Evolutionary conservation across 768 basidiomycete species (phyloP), one percentile per base, ranked within the genome.

Genomic region (Lactifluus piperatus): DNA sequence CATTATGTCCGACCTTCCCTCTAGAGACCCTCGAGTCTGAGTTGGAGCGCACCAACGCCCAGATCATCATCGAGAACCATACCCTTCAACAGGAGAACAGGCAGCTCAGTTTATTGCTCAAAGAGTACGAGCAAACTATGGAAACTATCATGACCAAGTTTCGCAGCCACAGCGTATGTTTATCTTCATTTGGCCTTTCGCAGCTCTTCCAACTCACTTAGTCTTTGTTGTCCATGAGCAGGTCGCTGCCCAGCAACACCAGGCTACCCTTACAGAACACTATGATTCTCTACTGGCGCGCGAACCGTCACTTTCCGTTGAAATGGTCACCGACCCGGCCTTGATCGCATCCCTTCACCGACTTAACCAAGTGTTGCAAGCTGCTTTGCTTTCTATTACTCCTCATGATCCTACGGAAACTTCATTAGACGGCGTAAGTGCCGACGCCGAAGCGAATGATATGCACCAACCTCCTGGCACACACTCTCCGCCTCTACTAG

Each of bases 111-210:
- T 66, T 82, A 27, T 77, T 99, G 27, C 76, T 98, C 57, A 94
- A 94, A 68, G 97, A 99, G 71, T 95, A 98, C 69, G 94, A 98
- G 70, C 77, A 78, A 54, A 97, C 94, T 3, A 80, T 99, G 77
- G 94, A 97, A 66, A 94, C 85, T 29, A 90, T 98, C 69, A 98
- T 99, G 97, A 75, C 84, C 52, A 97, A 97, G 73, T 97, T 98
- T 70, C 81, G 94, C 59, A 86, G 85, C 58, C 88, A 97, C 68
- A 85, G 91, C 13, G 94, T 95, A 67, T 67, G 91, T 79, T 20
- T 48, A 22, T 55, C 50, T 62, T 54, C 59, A 32, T n/a, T 34
- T 61, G 56, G 53, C 51, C 49, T 34, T 58, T 51, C 60, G 20
- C 54, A 29, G 36, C n/a, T 13, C 46, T 47, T 55, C 27, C n/a